phyloP scores from a whole-genome alignment of 2,329 filamentous ascomycete species.

The Calonectria pauciramosa region DNA sequence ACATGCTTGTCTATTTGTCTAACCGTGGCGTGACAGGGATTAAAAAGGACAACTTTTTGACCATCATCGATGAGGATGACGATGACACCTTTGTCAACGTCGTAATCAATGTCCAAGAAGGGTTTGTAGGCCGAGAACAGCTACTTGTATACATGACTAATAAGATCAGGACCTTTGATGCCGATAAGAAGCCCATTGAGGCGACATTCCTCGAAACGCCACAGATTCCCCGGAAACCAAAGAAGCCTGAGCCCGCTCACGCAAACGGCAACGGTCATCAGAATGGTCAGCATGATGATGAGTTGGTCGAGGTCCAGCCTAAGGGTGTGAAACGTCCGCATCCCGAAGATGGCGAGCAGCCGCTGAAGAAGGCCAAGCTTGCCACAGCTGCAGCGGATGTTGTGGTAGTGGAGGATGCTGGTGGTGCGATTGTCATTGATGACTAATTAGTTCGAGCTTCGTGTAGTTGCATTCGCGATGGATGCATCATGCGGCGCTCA shows the following conservation, averaged over 20 bases:
- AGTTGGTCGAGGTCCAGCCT: conserved; percentile 40
- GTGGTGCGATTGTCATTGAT: conserved; percentile 77
- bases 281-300: conserved; percentile 59
- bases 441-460: conserved; percentile 56
- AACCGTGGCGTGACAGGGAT: conserved; percentile 67
- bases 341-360: conserved; percentile 57
- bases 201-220: conserved; percentile 58
- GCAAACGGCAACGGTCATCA: conserved; percentile 55
- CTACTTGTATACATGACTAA: conserved; percentile 41
- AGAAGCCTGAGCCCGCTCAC: conserved; percentile 53
- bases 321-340: conserved; percentile 62
- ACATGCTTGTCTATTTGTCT: conserved; percentile 22
- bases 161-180: conserved; percentile 55
- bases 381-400: conserved; percentile 54
- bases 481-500: conserved; percentile 73
- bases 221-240: conserved; percentile 68
- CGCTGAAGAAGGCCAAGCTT: conserved; percentile 65
- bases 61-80: conserved; percentile 86
- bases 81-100: conserved; percentile 83
- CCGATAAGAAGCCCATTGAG: conserved; percentile 69
- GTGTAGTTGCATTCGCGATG: conserved; percentile 25
- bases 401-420: conserved; percentile 66
- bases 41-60: conserved; percentile 80
- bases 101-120: conserved; percentile 76
- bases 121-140: conserved; percentile 58